A percentile compares a stretch with the other conserved stretches of the same genome.
Evolutionary conservation across 106 monocot genomes (phyloP).

Genomic region (Alisma plantagoaquatica): DNA sequence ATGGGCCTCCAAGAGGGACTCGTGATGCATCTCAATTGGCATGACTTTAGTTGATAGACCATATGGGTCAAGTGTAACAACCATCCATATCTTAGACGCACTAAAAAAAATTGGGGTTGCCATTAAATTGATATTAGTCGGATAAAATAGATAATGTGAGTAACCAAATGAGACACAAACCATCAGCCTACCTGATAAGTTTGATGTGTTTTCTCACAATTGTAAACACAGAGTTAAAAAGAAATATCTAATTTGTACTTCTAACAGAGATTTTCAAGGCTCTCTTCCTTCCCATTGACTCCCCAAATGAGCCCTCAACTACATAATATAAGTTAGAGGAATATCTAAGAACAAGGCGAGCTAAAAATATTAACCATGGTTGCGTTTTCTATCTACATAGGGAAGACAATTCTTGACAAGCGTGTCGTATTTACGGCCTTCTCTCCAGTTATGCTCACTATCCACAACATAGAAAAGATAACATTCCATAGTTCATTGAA

Average conservation of each 20-base stretch:
- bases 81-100: too few species aligned
- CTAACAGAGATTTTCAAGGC: constrained; percentile 85
- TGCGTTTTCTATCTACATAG: constrained; percentile 70
- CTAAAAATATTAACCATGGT: constrained; percentile 89
- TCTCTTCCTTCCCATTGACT: constrained; percentile 87
- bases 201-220: constrained; percentile 89
- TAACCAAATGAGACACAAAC: too few species aligned
- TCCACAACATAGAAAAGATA: constrained; percentile 90
- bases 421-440: constrained; percentile 70
- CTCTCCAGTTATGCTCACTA: constrained; percentile 93
- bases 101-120: too few species aligned
- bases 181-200: constrained; percentile 55
- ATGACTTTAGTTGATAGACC: too few species aligned
- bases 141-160: too few species aligned
- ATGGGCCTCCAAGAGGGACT: too few species aligned
- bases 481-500: constrained; percentile 88
- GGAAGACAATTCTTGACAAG: constrained; percentile 81
- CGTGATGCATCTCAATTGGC: too few species aligned
- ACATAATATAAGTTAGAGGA: constrained; percentile 66
- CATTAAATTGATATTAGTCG: too few species aligned
- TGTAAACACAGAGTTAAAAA: constrained; percentile 88
- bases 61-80: too few species aligned
- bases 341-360: constrained; percentile 90
- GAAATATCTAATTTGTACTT: constrained; percentile 88
- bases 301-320: constrained; percentile 59